Evolutionary conservation across 805 yeast species (phyloP).

Genomic region (Ogataea degrootiae): DNA sequence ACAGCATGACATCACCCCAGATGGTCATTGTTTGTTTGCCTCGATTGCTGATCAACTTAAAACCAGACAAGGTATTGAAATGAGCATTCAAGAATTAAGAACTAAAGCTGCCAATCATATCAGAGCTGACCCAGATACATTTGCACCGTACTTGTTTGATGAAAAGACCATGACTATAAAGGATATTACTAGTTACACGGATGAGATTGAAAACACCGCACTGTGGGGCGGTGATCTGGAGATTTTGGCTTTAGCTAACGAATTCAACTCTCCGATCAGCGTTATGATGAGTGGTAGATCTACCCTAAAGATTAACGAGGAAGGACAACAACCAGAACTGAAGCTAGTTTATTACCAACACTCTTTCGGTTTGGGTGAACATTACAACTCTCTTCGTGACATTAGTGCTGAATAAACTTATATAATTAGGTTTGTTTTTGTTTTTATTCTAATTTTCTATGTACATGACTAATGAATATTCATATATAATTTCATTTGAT

Average conservation of each 20-base stretch:
- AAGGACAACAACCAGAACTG: slow-evolving; percentile 48
- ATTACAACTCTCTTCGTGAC: slow-evolving; percentile 70
- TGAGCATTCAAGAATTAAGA: slow-evolving; percentile 52
- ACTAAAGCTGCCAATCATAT: slow-evolving; percentile 63
- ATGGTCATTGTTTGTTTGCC: slow-evolving; percentile 91
- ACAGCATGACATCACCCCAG: slow-evolving; percentile 74
- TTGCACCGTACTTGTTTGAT: slow-evolving; percentile 77
- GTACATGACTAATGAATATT: not conserved
- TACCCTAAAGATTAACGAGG: slow-evolving; percentile 57
- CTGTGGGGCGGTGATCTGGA: slow-evolving; percentile 98
- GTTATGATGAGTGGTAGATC: slow-evolving; percentile 77
- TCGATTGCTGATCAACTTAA: slow-evolving; percentile 75
- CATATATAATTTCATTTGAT: not conserved
- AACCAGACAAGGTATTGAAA: slow-evolving; percentile 40
- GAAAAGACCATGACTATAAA: slow-evolving; percentile 62
- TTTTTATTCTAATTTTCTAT: not conserved
- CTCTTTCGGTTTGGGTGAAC: slow-evolving; percentile 88
- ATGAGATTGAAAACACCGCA: slow-evolving; percentile 67
- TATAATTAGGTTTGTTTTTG: not conserved
- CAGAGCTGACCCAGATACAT: slow-evolving; percentile 59
- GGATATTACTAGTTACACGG: slow-evolving; percentile 64
- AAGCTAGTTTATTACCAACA: slow-evolving; percentile 80
- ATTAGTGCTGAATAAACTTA: not conserved
- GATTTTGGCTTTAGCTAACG: slow-evolving; percentile 71
- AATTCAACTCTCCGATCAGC: slow-evolving; percentile 68